Evolutionary conservation across 2,329 filamentous ascomycete species (phyloP).

Genomic region (Botrytis porri): DNA sequence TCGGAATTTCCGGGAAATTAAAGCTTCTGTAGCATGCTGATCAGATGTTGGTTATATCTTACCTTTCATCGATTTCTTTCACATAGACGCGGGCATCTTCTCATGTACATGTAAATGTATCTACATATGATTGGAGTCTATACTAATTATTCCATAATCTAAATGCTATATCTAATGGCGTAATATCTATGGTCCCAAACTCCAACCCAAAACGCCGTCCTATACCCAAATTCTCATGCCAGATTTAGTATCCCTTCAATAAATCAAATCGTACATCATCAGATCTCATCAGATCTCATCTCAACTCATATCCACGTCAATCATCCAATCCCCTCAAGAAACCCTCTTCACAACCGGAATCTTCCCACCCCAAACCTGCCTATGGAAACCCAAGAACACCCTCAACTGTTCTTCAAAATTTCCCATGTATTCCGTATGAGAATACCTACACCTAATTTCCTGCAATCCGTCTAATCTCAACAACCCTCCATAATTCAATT

Average conservation of each 20-base stretch:
- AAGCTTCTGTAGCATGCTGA: not conserved
- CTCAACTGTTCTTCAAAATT: constrained; percentile 15
- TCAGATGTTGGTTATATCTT: not conserved
- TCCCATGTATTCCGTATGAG: constrained; percentile 11
- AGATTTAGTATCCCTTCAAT: not conserved
- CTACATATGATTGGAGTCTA: not conserved
- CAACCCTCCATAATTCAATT: constrained; percentile 8
- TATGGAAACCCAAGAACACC: constrained; percentile 8
- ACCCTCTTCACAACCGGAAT: not conserved
- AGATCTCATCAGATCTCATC: not conserved
- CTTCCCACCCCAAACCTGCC: not conserved
- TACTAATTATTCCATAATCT: not conserved
- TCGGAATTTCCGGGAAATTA: not conserved
- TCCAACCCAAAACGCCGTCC: not conserved
- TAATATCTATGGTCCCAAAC: not conserved
- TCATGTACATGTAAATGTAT: not conserved
- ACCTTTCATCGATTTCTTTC: too few species aligned
- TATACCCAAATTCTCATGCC: not conserved
- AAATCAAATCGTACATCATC: not conserved
- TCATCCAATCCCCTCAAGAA: not conserved
- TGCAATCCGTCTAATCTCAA: not conserved
- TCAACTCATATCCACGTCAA: not conserved
- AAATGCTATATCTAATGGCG: not conserved
- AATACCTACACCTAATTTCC: constrained; percentile 5
- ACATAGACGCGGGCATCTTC: too few species aligned